These are phyloP conservation scores for Mucor racemosus DNA, from an alignment of 371 early-diverging fungal species.

Conservation along the genomic window DNA sequence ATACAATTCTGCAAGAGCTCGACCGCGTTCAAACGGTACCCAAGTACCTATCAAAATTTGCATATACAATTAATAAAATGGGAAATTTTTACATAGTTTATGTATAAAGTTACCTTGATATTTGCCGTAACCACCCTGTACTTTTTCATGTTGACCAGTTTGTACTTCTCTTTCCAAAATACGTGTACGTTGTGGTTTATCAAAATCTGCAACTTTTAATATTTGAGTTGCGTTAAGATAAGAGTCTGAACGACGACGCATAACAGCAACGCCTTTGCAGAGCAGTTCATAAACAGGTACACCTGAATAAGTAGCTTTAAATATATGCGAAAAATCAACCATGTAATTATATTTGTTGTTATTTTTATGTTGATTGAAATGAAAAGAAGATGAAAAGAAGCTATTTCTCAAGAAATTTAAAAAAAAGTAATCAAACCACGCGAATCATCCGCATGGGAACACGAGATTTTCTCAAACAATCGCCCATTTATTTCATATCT, in stretches of 20 bases:
- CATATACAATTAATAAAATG: background rate
- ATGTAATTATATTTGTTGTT: background rate
- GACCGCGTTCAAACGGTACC: constrained; percentile 87
- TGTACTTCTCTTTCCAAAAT: constrained; percentile 87
- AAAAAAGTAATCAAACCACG: constrained; percentile 5
- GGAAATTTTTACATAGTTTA: background rate
- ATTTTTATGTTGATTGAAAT: background rate
- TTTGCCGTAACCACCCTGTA: constrained; percentile 95
- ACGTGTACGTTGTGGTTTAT: constrained; percentile 86
- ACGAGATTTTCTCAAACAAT: background rate
- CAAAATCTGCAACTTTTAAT: constrained; percentile 90
- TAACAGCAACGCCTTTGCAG: constrained; percentile 83
- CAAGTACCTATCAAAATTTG: constrained; percentile 53
- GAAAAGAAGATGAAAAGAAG: background rate
- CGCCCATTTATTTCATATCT: too few relatives aligned
- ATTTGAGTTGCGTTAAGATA: constrained; percentile 94
- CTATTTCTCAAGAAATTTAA: background rate
- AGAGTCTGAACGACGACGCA: constrained; percentile 84
- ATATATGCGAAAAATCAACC: constrained; percentile 27
- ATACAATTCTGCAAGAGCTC: constrained; percentile 64
- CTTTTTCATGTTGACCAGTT: constrained; percentile 82
- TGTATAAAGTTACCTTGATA: constrained; percentile 77
- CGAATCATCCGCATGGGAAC: constrained; percentile 4
- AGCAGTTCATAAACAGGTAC: constrained; percentile 89
- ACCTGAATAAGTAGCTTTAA: constrained; percentile 84